Evolutionary conservation across 2,329 filamentous ascomycete genomes (phyloP), one percentile per base, ranked within the genome.

Genomic region (Colletotrichum paranaense): DNA sequence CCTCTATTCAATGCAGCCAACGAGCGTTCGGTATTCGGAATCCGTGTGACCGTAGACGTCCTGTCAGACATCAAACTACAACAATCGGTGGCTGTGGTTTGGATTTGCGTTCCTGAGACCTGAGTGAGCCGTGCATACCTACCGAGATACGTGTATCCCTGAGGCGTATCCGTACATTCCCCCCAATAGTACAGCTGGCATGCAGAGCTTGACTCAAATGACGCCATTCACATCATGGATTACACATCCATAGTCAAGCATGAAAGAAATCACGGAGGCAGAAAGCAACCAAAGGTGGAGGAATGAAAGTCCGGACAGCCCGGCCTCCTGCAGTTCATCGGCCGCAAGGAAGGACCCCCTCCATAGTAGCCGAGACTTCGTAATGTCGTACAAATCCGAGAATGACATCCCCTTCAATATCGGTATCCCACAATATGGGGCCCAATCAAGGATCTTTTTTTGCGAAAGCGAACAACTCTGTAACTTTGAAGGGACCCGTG

Each of bases 391-490:
- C 30, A 53, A 9, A 22, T 16, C 35, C 24, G 24, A 24, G n/a
- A 59, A 49, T 70, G 26, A 16, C 68, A 53, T 58, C 55, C 42
- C 65, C 38, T 69, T 52, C 52, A 69, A 69, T 64, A 38, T 69
- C 59, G 53, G 70, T 32, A 63, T 72, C 38, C 57, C 69, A 59
- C 58, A 69, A 60, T 64, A 60, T 28, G 30, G 49, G 59, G 55
- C 32, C 57, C 69, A 59, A 53, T 55, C 42, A 64, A 58, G 32
- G 42, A 26, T 14, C 11, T 24, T 28, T 42, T 14, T 69, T 69
- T 60, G 30, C 70, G 59, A 70, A 49, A 60, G 42, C 30, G 70
- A 73, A 64, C 26, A 55, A 52, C 55, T 57, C 69, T 68, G 69
- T 58, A 52, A 59, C 65, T 32, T 5, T 30, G 53, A 66, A 49